Conservation (phyloP, 352 stramenopile species). For the Pythium dissotocum region DNA sequence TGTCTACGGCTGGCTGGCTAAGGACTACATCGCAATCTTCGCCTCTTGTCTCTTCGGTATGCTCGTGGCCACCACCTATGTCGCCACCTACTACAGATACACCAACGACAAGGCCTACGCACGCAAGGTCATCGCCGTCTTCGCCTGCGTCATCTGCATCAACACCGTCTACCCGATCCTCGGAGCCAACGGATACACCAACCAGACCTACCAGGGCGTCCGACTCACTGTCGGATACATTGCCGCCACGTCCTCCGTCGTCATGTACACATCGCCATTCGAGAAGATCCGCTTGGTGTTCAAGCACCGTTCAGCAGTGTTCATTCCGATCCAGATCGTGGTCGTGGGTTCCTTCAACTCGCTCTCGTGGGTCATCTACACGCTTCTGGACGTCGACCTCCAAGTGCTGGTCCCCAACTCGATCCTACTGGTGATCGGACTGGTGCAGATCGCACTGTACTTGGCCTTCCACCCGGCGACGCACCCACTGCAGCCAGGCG, state of each 20-base stretch:
- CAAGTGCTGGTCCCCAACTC: conserved; percentile 52
- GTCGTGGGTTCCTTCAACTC: conserved; percentile 45
- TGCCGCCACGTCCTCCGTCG: conserved; percentile 38
- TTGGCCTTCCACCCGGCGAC: background rate
- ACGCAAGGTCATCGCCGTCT: background rate
- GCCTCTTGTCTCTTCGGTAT: background rate
- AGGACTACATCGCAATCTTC: conserved; percentile 42
- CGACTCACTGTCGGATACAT: conserved; percentile 38
- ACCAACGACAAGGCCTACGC: conserved; percentile 3
- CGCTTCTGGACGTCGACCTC: conserved; percentile 37
- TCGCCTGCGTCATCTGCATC: background rate
- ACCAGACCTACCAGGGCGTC: conserved; percentile 24
- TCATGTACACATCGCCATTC: conserved; percentile 60
- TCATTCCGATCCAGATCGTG: conserved; percentile 52
- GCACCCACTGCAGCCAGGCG: background rate
- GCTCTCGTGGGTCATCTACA: conserved; percentile 42
- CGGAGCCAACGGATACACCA: conserved; percentile 6
- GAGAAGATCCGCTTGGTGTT: conserved; percentile 52
- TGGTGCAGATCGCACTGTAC: conserved; percentile 40
- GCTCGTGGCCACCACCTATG: background rate
- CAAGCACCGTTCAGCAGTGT: no score
- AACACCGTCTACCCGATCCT: conserved; percentile 2
- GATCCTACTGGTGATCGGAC: conserved; percentile 29
- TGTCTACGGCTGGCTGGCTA: conserved; percentile 14
- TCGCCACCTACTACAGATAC: background rate